phyloP scores from a whole-genome alignment of 2,329 filamentous ascomycete species.

The Grosmannia serpens region DNA sequence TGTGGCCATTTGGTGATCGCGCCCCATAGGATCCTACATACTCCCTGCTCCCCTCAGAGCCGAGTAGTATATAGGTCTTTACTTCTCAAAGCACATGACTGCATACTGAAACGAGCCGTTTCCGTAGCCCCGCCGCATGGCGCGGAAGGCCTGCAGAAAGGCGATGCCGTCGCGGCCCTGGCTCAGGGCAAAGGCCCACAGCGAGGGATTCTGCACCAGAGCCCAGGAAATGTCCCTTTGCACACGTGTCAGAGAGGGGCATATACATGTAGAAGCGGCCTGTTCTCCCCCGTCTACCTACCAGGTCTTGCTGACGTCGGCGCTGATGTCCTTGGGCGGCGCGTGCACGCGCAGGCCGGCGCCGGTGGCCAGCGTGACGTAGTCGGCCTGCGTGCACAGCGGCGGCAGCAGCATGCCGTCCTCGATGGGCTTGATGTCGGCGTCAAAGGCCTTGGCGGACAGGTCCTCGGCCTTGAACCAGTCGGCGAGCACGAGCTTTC shows the following conservation, averaged over 20 bases:
- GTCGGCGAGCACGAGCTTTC: slow-evolving; percentile 45
- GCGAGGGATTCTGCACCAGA: slow-evolving; percentile 44
- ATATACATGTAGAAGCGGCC: neutral
- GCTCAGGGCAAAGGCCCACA: slow-evolving; percentile 50
- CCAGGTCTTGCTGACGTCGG: slow-evolving; percentile 48
- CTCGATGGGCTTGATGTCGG: slow-evolving; percentile 48
- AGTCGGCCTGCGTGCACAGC: slow-evolving; percentile 40
- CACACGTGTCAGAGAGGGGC: neutral
- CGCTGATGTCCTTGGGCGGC: slow-evolving; percentile 43
- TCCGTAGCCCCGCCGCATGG: slow-evolving; percentile 47
- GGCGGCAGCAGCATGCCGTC: slow-evolving; percentile 51
- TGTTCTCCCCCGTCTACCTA: slow-evolving; percentile 19
- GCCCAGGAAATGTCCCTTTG: slow-evolving; percentile 51
- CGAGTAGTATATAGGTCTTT: no score
- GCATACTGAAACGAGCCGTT: slow-evolving; percentile 48
- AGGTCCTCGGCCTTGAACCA: slow-evolving; percentile 47
- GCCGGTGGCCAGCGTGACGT: slow-evolving; percentile 35
- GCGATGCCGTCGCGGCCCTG: slow-evolving; percentile 49
- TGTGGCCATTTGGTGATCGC: no score
- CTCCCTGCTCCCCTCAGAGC: neutral
- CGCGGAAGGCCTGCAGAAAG: slow-evolving; percentile 49
- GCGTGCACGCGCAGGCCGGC: slow-evolving; percentile 35
- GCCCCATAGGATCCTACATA: no score
- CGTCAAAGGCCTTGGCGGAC: slow-evolving; percentile 29
- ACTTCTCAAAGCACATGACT: slow-evolving; percentile 44